Base-by-base conservation (phyloP, 2,329 filamentous ascomycete genomes). In the Aspergillus sclerotialis region DNA sequence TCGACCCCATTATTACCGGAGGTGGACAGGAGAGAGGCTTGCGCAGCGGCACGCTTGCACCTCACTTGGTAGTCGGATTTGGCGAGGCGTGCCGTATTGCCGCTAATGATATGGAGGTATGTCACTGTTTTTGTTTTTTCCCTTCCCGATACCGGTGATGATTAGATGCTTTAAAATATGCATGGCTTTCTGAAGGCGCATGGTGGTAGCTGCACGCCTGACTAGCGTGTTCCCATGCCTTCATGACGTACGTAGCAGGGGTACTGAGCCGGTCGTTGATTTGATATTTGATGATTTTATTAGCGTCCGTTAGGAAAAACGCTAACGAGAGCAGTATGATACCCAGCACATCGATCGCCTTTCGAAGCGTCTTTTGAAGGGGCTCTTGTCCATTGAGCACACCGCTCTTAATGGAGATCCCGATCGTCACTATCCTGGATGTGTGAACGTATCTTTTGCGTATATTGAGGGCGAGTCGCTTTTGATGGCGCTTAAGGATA, bases 381-480 rank as follows among this genome's bases (percentile, higher is more conserved):
- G 88, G 2, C 80, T 98, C 3, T 71, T 98, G 13, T 65, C 85
- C 5, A 76, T 98, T 69, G 92, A 96, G 60, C 92, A 98, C 65
- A 94, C 92, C 2, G 77, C 75, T 7, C 80, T 94, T 50, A 98
- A 98, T 54, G 92, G 92, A 32, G 87, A 92, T 49, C 73, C 80
- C 2, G 65, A 82, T 4, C 74, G 78, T 33, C 93, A 93, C 63
- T 98, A 98, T 60, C 88, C 92, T 2, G 92, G 92, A 43, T 98
- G 92, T 52, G 90, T 98, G 42, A 98, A 98, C 61, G 84, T 98
- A 8, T 98, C 92, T 0, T 98, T 98, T 56, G 90, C 92, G 21
- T 98, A 98, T 54, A 88, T 98, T 4, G 92, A 98, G 65, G 92
- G 92, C 48, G 92, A 98, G 65, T 96, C 92, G 2, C 80, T 98